These are phyloP conservation scores for Trypanosoma vivax DNA, from an alignment of 208 protist genomes.

Conservation along the genomic window DNA sequence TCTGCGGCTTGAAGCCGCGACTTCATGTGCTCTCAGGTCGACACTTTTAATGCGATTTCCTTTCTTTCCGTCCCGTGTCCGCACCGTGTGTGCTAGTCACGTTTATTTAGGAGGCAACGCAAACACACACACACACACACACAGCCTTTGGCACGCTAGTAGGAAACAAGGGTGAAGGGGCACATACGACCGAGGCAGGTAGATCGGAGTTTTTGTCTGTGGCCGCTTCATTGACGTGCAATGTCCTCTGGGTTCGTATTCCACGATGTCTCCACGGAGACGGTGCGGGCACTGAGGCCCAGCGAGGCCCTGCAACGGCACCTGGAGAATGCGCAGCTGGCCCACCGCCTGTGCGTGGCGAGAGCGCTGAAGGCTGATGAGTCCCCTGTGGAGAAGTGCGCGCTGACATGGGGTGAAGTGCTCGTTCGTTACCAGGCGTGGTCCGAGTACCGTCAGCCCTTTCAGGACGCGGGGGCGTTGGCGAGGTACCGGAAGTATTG, in stretches of 20 bases:
- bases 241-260: slow-evolving; percentile 59
- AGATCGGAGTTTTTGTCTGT: too few species aligned
- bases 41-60: slow-evolving; percentile 1
- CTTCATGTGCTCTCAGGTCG: background rate
- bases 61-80: background rate
- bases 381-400: slow-evolving; percentile 72
- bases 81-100: background rate
- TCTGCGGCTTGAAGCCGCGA: background rate
- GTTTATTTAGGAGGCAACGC: background rate
- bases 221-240: too few species aligned
- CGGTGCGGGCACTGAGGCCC: slow-evolving; percentile 54
- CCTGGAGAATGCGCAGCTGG: slow-evolving; percentile 85
- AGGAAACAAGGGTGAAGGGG: background rate
- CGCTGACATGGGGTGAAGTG: slow-evolving; percentile 87
- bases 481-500: slow-evolving; percentile 80
- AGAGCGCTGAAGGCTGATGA: slow-evolving; percentile 70
- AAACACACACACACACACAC: background rate
- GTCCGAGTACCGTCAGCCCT: slow-evolving; percentile 78
- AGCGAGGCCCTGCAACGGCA: slow-evolving; percentile 84
- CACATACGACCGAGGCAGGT: background rate
- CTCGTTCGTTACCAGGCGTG: slow-evolving; percentile 84
- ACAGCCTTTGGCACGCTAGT: background rate
- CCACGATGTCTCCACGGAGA: slow-evolving; percentile 78
- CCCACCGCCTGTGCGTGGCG: slow-evolving; percentile 83
- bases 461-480: slow-evolving; percentile 63